Conservation (phyloP, 345 rosid genomes). For the Salix suchowensis region DNA sequence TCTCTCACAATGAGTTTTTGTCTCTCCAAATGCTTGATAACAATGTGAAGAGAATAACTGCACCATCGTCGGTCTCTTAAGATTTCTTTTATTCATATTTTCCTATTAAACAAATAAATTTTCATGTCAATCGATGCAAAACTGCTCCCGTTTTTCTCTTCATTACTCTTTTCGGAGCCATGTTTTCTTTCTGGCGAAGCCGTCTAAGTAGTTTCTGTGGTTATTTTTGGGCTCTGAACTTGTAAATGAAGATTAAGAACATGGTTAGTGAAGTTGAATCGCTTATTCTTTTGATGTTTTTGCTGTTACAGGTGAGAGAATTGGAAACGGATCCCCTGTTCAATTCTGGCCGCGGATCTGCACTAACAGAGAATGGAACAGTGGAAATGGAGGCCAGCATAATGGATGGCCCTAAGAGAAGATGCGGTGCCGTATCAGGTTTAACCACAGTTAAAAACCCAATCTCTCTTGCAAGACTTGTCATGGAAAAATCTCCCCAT, state of each 20-base stretch:
- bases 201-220: neutral
- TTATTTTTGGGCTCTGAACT: neutral
- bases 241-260: neutral
- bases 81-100: neutral
- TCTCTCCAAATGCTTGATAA: too few relatives aligned
- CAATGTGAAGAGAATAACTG: neutral
- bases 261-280: neutral
- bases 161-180: neutral
- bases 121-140: too few relatives aligned
- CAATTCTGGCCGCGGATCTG: constrained; percentile 97
- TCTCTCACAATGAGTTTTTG: neutral
- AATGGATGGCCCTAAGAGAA: constrained; percentile 78
- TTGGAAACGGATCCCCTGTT: constrained; percentile 88
- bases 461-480: constrained; percentile 83
- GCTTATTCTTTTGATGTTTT: neutral
- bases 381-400: constrained; percentile 99
- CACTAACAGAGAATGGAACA: constrained; percentile 77
- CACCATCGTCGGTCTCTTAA: neutral
- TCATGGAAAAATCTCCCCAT: constrained; percentile 95
- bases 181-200: neutral
- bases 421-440: constrained; percentile 95
- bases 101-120: neutral
- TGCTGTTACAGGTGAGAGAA: constrained; percentile 54
- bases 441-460: constrained; percentile 85
- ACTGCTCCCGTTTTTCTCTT: neutral